Evolutionary conservation across 306 rosid genomes (phyloP).

Genomic region (Cucurbita pepo): DNA sequence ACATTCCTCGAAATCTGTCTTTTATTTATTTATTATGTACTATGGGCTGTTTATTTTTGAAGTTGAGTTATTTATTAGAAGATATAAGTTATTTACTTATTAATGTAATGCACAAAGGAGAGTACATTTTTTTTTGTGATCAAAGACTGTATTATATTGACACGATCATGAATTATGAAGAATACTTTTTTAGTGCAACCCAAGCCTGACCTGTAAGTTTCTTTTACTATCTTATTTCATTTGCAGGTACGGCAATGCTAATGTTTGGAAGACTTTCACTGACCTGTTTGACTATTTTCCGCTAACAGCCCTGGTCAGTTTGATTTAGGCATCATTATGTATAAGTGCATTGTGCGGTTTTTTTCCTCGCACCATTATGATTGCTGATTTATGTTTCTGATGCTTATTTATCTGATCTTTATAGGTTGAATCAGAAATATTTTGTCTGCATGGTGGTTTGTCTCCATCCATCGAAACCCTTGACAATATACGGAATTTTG

Average conservation of each 20-base stretch:
- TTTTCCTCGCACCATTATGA: not conserved
- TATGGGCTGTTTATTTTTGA: not conserved
- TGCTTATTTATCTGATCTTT: not conserved
- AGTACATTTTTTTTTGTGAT: not conserved
- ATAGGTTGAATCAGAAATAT: conserved; percentile 91
- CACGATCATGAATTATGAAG: not conserved
- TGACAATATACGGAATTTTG: conserved; percentile 74
- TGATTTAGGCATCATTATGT: not conserved
- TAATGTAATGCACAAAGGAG: not conserved
- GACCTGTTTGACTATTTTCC: conserved; percentile 97
- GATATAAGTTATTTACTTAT: not conserved
- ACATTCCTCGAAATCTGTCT: not conserved
- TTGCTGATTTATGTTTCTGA: not conserved
- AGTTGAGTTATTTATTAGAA: not conserved
- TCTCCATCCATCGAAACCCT: conserved; percentile 95
- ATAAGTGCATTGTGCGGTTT: not conserved
- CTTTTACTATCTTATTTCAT: conserved; percentile 5
- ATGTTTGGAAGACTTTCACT: conserved; percentile 91
- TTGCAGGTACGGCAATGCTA: conserved; percentile 92
- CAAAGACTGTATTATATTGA: not conserved
- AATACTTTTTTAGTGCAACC: not conserved
- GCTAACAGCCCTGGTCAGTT: conserved; percentile 88
- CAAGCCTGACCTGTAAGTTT: not conserved
- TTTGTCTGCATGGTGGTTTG: conserved; percentile 87
- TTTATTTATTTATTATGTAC: not conserved